Base-by-base conservation (phyloP, 371 early-diverging fungal genomes). In the Smittium culicis region DNA sequence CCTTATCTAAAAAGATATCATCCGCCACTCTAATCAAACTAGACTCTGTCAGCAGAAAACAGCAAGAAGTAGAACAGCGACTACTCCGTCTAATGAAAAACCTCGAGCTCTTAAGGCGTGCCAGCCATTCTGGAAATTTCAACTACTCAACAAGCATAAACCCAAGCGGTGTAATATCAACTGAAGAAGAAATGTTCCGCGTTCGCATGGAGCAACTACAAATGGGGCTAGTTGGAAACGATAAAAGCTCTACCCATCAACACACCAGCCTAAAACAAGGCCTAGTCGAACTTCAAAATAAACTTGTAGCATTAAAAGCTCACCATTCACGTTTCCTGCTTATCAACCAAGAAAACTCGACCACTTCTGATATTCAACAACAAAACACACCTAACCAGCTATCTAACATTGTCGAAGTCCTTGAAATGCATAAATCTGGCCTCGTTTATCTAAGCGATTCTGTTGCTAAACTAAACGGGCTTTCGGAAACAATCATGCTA, bases 111-210 rank as follows among this genome's bases (percentile, higher is more conserved):
- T 75, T 94, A 68, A 83, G 90, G 33, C 83, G 87, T 70, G 83
- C 86, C 55, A 92, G 92, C 0, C 84, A 88, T 68, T 83, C n/a
- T n/a, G n/a, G n/a, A n/a, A n/a, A n/a, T n/a, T n/a, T n/a, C n/a
- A n/a, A n/a, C n/a, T n/a, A n/a, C n/a, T n/a, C n/a, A n/a, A n/a
- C n/a, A n/a, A n/a, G n/a, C n/a, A n/a, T n/a, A n/a, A n/a, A n/a
- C n/a, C n/a, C n/a, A n/a, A n/a, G n/a, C n/a, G n/a, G n/a, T n/a
- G n/a, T 89, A 3, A 80, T 94, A 35, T 82, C 88, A 27, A 82
- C 82, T 24, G 90, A 93, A 60, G 94, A 93, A 70, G 94, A 93
- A 74, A 71, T 77, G 29, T 81, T 92, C 69, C 77, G 86, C 55
- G 77, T 86, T 3, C 79, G 86, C 20, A 74, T 92, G 55, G 91